Conservation (phyloP, 1,284 basidiomycete genomes). For the Mycosarcoma mackinlayi region DNA sequence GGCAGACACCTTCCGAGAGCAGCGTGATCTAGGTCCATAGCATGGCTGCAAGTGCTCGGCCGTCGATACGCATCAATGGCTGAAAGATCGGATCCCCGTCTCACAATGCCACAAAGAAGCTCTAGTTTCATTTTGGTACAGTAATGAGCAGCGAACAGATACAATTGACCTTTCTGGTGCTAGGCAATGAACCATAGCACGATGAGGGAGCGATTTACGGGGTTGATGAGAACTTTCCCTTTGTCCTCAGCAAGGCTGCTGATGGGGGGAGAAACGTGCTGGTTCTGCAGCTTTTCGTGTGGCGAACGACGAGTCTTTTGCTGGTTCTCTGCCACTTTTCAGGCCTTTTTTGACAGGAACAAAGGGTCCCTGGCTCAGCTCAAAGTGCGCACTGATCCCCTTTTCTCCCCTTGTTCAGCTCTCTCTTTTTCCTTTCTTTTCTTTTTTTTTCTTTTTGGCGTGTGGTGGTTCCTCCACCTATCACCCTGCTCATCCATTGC, state of each 20-base stretch:
- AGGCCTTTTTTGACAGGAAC: constrained; percentile 1
- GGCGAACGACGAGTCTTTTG: background rate
- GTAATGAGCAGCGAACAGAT: no score
- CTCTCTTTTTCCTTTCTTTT: background rate
- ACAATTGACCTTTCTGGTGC: no score
- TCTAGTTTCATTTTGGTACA: no score
- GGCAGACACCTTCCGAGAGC: no score
- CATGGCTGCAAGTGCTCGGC: no score
- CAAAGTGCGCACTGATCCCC: constrained; percentile 16
- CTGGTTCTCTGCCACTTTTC: constrained; percentile 22
- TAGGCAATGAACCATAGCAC: no score
- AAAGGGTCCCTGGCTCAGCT: constrained; percentile 4
- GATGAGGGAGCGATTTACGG: no score
- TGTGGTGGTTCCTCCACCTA: constrained; percentile 13
- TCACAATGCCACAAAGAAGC: no score
- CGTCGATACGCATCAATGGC: constrained; percentile 5
- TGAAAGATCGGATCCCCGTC: background rate
- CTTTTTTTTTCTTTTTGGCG: background rate
- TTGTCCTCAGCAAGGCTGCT: background rate
- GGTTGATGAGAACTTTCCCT: no score
- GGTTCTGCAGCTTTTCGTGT: background rate
- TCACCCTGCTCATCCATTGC: constrained; percentile 4
- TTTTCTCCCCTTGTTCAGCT: no score
- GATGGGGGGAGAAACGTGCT: constrained; percentile 3
- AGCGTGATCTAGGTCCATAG: no score